Conservation (phyloP, 352 stramenopile genomes). For the Pythium apleroticum region DNA sequence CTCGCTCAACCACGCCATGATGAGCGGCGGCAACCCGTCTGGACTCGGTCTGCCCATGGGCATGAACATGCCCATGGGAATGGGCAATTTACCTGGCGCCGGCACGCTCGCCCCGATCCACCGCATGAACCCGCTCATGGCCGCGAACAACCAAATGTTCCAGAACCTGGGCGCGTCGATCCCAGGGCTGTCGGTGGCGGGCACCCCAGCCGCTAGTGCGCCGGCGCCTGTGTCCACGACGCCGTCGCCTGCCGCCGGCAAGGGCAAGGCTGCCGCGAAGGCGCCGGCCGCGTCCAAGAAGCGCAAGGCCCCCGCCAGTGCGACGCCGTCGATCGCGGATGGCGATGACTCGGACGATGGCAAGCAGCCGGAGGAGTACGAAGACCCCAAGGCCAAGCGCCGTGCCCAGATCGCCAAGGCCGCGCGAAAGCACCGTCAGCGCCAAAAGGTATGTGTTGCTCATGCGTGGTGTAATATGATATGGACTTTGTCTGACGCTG, state of each 20-base stretch:
- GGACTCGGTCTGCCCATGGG: conserved; percentile 58
- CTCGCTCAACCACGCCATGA: conserved; percentile 6
- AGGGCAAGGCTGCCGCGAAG: conserved; percentile 53
- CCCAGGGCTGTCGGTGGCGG: conserved; percentile 14
- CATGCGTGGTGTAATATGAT: not conserved
- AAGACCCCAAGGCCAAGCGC: conserved; percentile 85
- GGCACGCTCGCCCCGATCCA: conserved; percentile 66
- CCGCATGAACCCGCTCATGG: conserved; percentile 75
- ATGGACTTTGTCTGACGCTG: conserved; percentile 1
- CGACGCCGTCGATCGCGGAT: conserved; percentile 37
- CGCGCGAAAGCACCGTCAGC: conserved; percentile 84
- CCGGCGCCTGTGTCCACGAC: conserved; percentile 10
- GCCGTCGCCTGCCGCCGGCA: conserved; percentile 19
- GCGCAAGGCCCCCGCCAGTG: conserved; percentile 54
- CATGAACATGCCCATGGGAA: conserved; percentile 59
- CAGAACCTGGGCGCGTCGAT: conserved; percentile 35
- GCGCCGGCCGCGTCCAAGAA: conserved; percentile 62
- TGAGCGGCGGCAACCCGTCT: conserved; percentile 18
- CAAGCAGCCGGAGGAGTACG: conserved; percentile 73
- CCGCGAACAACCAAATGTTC: conserved; percentile 62
- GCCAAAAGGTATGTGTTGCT: conserved; percentile 53
- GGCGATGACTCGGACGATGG: conserved; percentile 51
- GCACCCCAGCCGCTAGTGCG: conserved; percentile 17
- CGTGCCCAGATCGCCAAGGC: conserved; percentile 88
- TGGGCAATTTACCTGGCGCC: conserved; percentile 43